A percentile compares a stretch with the other conserved stretches of the same genome.
phyloP scores from a whole-genome alignment of 179 eudicot species.

The Actinidia arguta region DNA sequence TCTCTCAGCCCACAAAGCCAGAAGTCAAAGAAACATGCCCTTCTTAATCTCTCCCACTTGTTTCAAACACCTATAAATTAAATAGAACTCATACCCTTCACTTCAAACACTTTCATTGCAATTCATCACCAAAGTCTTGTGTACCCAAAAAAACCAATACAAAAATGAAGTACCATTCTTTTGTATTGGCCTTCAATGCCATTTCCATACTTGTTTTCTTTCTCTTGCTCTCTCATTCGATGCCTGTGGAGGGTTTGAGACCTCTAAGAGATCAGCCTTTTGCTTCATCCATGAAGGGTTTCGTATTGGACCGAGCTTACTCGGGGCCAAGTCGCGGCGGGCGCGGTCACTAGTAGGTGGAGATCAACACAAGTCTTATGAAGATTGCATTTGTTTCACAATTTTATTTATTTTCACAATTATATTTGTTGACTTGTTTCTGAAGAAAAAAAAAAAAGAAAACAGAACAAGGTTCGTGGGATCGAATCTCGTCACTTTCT shows the following conservation, averaged over 20 bases:
- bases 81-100: background rate
- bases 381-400: background rate
- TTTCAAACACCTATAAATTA: background rate
- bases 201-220: conserved; percentile 28
- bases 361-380: background rate
- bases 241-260: conserved; percentile 38
- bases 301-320: conserved; percentile 33
- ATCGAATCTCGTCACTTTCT: too few relatives aligned
- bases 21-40: conserved; percentile 5
- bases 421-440: background rate
- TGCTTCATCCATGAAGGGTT: background rate
- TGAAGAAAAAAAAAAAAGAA: background rate
- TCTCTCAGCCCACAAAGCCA: background rate
- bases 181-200: background rate
- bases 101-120: background rate
- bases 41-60: background rate
- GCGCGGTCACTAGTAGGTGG: conserved; percentile 35
- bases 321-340: conserved; percentile 50
- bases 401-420: background rate
- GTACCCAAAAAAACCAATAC: background rate
- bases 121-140: too few relatives aligned
- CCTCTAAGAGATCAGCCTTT: conserved; percentile 33
- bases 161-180: conserved; percentile 10
- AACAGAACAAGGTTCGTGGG: too few relatives aligned
- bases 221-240: conserved; percentile 29